Base-by-base conservation (phyloP, 306 rosid genomes). In the Betula pendula region DNA sequence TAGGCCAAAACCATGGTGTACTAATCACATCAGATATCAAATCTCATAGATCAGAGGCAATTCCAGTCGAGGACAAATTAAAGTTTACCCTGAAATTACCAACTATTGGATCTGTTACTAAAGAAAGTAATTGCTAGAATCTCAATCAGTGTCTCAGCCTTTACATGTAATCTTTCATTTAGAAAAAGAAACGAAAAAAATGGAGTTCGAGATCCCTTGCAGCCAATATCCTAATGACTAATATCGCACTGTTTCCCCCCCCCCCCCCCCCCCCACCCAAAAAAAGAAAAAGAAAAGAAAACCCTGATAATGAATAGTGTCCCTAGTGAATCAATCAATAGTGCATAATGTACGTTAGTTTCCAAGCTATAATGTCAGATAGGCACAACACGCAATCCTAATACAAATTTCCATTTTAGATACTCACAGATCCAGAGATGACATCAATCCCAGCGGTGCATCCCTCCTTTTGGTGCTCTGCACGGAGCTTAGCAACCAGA, bases 401-500 rank as follows among this genome's bases (percentile, higher is more conserved):
- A 35, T 8, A 65, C 1, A 29, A 40, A 65, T 33, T 65, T 65
- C 25, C 47, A 65, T 65, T 38, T 65, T 16, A 5, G 44, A 65
- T 24, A 89, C 96, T 90, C 88, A 90, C 99, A 47, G 99, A 77
- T 63, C 97, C 99, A 81, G 97, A 84, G 78, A 95, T 90, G 84
- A 95, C 97, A 80, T 95, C 98, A 42, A 92, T 95, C 83, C 97
- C 97, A 0, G 97, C 82, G 82, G 79, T 90, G 71, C 92, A 90
- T 44, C 85, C 91, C 81, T 95, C 97, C 78, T 87, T 90, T 72
- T 92, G 97, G 85, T 95, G 99, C 82, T 89, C 97, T 13, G 97
- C 99, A 68, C 99, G 96, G 71, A 96, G 96, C 81, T 89, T 91
- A 79, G 99, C 94, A 78, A 95, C 72, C 88, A 95, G 85, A 78